Conservation (phyloP, 2,329 filamentous ascomycete genomes). For the Alternaria incomplexa region DNA sequence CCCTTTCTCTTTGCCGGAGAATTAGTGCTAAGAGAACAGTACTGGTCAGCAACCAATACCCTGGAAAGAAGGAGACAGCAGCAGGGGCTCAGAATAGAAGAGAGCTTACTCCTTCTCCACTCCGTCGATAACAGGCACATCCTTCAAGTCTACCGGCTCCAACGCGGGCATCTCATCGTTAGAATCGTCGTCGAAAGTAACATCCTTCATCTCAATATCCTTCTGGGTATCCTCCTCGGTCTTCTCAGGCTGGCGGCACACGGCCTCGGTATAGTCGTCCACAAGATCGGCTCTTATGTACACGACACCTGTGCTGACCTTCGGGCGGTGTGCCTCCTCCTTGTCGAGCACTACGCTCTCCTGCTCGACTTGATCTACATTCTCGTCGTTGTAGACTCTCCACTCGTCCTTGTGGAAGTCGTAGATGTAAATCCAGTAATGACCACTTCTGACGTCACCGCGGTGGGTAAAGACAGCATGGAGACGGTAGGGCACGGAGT, state of each 20-base stretch:
- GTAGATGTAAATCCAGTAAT: constrained; percentile 97
- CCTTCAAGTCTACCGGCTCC: constrained; percentile 8
- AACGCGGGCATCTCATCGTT: constrained; percentile 11
- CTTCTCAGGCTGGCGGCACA: constrained; percentile 39
- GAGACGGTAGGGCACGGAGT: constrained; percentile 75
- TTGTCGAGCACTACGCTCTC: constrained; percentile 71
- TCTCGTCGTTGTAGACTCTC: constrained; percentile 93
- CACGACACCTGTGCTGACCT: constrained; percentile 68
- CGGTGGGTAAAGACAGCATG: constrained; percentile 94
- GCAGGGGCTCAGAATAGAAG: not conserved
- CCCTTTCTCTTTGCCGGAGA: not conserved
- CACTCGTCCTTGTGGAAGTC: constrained; percentile 83
- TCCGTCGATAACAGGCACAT: constrained; percentile 35
- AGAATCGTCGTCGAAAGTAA: constrained; percentile 13
- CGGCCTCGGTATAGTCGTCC: constrained; percentile 63
- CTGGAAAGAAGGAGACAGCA: not conserved
- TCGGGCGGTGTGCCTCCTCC: constrained; percentile 62
- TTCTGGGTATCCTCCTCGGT: not conserved
- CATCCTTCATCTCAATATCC: constrained; percentile 14
- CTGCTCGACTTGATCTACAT: constrained; percentile 73
- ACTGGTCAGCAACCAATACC: not conserved
- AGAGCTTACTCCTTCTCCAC: constrained; percentile 34
- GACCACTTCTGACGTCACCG: constrained; percentile 68
- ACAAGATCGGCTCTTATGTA: constrained; percentile 76
- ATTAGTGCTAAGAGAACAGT: not conserved